These are phyloP conservation scores for Tuctoria greenei DNA, from an alignment of 176 grass and related monocot genomes.

Conservation along the genomic window DNA sequence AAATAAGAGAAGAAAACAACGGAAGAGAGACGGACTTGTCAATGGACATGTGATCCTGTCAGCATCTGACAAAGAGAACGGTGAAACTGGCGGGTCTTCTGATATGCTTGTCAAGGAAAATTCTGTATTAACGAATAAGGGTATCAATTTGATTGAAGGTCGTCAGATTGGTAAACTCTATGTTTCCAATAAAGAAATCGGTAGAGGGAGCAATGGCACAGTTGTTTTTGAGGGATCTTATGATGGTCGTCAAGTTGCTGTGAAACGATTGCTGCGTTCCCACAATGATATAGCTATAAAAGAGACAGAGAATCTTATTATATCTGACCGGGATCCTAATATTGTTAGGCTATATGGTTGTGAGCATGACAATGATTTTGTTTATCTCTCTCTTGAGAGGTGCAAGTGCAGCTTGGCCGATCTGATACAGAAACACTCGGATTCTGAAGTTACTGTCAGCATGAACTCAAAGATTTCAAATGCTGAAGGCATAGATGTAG, in stretches of 20 bases:
- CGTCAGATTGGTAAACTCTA: constrained; percentile 76
- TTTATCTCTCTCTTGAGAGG: constrained; percentile 94
- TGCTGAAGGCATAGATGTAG: constrained; percentile 45
- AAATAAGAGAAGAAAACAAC: constrained; percentile 71
- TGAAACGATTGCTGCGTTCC: constrained; percentile 77
- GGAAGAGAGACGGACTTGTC: constrained; percentile 47
- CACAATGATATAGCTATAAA: constrained; percentile 89
- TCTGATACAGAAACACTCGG: constrained; percentile 52
- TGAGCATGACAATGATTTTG: constrained; percentile 79
- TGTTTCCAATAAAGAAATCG: constrained; percentile 83
- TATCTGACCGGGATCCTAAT: constrained; percentile 88
- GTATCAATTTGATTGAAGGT: constrained; percentile 45
- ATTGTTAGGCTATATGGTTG: constrained; percentile 89
- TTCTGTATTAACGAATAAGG: constrained; percentile 19
- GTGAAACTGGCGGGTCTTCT: constrained; percentile 46
- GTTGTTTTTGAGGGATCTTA: constrained; percentile 90
- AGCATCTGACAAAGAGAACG: constrained; percentile 39
- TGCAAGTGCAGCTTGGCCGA: constrained; percentile 82
- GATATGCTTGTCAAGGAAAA: constrained; percentile 25
- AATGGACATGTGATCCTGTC: constrained; percentile 32
- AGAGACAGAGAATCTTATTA: constrained; percentile 95
- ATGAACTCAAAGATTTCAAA: constrained; percentile 35
- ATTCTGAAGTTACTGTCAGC: constrained; percentile 16
- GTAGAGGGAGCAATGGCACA: constrained; percentile 95
- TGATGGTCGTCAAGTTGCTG: constrained; percentile 78